phyloP scores from a whole-genome alignment of 2,329 filamentous ascomycete genomes.

The Fusarium anthophilum region DNA sequence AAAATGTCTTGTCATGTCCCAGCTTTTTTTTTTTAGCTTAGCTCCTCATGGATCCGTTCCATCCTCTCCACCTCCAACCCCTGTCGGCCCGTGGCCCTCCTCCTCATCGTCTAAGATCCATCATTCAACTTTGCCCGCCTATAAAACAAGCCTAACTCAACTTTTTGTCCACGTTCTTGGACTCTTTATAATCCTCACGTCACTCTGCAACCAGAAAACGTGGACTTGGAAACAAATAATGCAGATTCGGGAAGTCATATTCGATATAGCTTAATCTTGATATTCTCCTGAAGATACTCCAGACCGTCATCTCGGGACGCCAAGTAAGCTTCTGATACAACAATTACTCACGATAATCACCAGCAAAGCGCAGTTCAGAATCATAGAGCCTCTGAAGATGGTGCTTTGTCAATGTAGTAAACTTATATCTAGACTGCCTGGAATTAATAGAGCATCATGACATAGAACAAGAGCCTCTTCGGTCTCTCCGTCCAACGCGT shows the following conservation, averaged over 20 bases:
- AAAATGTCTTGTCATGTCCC: constrained; percentile 34
- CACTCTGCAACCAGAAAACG: constrained; percentile 48
- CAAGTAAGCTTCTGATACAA: constrained; percentile 20
- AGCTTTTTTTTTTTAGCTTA: constrained; percentile 34
- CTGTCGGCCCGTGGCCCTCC: constrained; percentile 28
- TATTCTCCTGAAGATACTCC: constrained; percentile 15
- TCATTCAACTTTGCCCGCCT: constrained; percentile 47
- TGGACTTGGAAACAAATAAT: not conserved
- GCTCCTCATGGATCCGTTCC: constrained; percentile 27
- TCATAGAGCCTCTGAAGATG: not conserved
- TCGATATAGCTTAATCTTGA: not conserved
- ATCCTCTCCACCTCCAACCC: constrained; percentile 26
- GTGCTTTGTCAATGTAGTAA: not conserved
- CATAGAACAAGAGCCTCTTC: constrained; percentile 21
- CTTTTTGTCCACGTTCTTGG: constrained; percentile 65
- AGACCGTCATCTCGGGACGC: constrained; percentile 24
- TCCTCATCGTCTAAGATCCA: constrained; percentile 40
- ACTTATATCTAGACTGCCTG: not conserved
- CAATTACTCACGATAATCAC: constrained; percentile 1
- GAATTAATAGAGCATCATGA: constrained; percentile 6
- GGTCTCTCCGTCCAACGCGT: not conserved
- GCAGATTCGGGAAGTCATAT: constrained; percentile 9
- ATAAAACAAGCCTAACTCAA: constrained; percentile 42
- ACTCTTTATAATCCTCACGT: constrained; percentile 68
- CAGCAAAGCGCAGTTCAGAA: not conserved